Evolutionary conservation across 306 rosid genomes (phyloP).

Genomic region (Pterocarpus santalinus): DNA sequence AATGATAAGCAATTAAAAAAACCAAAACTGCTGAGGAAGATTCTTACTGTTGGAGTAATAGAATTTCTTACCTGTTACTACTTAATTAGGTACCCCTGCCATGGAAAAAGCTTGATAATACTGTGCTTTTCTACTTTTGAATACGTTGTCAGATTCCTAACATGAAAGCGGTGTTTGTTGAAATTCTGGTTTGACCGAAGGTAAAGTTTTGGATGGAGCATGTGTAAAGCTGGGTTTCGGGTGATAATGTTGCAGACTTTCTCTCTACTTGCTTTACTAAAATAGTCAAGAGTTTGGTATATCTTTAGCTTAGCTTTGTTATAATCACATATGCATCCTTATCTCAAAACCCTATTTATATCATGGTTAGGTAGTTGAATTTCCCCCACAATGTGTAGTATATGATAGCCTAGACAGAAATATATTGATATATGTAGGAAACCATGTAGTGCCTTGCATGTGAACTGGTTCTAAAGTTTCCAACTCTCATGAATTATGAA

Average conservation of each 20-base stretch:
- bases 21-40: conserved; percentile 33
- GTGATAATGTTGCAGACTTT: conserved; percentile 30
- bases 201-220: conserved; percentile 39
- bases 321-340: neutral
- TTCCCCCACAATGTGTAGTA: neutral
- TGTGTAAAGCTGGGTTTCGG: conserved; percentile 31
- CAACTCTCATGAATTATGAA: neutral
- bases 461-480: neutral
- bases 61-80: conserved; percentile 41
- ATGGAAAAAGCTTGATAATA: conserved; percentile 43
- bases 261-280: conserved; percentile 26
- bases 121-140: conserved; percentile 41
- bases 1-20: conserved; percentile 32
- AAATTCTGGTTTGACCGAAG: conserved; percentile 52
- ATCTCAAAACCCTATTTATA: conserved; percentile 10
- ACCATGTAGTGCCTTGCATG: neutral
- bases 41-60: conserved; percentile 40
- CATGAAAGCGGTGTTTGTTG: conserved; percentile 51
- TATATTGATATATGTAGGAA: neutral
- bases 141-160: conserved; percentile 44
- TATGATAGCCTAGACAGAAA: neutral
- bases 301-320: conserved; percentile 3
- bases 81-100: conserved; percentile 47
- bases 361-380: conserved; percentile 28
- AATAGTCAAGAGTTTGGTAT: conserved; percentile 49